Evolutionary conservation across 768 basidiomycete genomes (phyloP), one percentile per base, ranked within the genome.

Genomic region (Tricholoma furcatifolium): DNA sequence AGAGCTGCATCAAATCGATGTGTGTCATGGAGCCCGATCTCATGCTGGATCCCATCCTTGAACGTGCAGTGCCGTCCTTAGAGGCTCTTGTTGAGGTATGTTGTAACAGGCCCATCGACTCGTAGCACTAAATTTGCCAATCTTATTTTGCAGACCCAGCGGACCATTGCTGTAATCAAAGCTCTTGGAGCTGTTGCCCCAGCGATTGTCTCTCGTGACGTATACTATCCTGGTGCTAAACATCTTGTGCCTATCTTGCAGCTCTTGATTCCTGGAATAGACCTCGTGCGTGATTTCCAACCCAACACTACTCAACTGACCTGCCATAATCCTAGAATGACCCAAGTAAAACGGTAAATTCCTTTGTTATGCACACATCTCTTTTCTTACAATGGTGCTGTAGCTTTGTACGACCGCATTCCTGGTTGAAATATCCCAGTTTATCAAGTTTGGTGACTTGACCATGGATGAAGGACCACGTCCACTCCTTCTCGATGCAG

Each of bases 31-130:
- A 94, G 59, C 92, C 93, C 1, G 90, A 92, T 64, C 74, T 96
- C 18, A 85, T 95, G 58, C 72, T 95, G 39, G 83, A 86, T 41
- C 83, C 91, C 0, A 79, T 95, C 38, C 68, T 95, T 54, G 91
- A 95, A 65, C 77, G 92, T 49, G 90, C 91, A 9, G 83, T 88
- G 5, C 91, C 92, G 1, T 88, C 91, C 1, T 70, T 97, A n/a
- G 91, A 94, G 67, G 84, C 90, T 3, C 70, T 95, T n/a, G 84
- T 86, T 14, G 92, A 94, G 79, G 89, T 87, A n/a, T n/a, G n/a
- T 58, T 40, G 76, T 60, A 20, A 10, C 18, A 27, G 7, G 35
- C 43, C 17, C 5, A 24, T 34, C 7, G n/a, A n/a, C 30, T 18
- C 17, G n/a, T 50, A 11, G 15, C 31, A 10, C 18, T 23, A 14